A percentile compares a stretch with the other conserved stretches of the same genome.
Conservation (phyloP, 306 rosid species). For the Vicia faba region DNA sequence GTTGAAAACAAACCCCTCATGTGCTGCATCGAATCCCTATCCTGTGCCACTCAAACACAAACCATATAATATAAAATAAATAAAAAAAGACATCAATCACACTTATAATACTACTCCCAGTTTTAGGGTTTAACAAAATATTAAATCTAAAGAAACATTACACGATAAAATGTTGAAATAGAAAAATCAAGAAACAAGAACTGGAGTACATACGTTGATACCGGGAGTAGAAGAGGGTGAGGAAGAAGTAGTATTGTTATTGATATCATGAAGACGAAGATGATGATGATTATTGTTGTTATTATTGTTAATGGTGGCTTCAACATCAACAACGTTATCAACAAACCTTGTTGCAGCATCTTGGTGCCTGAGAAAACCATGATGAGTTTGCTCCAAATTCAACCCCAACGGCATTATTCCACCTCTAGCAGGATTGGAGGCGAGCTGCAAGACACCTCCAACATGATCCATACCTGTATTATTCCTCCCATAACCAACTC, state of each 20-base stretch:
- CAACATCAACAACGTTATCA: constrained; percentile 46
- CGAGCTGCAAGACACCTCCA: constrained; percentile 51
- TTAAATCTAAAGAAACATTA: too few species aligned
- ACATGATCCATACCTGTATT: constrained; percentile 38
- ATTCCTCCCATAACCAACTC: constrained; percentile 40
- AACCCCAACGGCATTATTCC: constrained; percentile 70
- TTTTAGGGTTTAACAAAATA: too few species aligned
- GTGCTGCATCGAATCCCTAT: constrained; percentile 72
- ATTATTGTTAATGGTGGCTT: constrained; percentile 23
- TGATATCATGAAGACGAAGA: constrained; percentile 36
- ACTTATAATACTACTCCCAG: too few species aligned
- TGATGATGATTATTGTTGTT: constrained; percentile 15
- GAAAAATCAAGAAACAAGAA: too few species aligned
- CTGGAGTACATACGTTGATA: constrained; percentile 49
- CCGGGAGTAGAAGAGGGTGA: constrained; percentile 49
- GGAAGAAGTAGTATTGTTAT: constrained; percentile 31
- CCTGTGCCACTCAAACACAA: constrained; percentile 41
- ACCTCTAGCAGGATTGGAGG: constrained; percentile 38
- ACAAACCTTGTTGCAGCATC: constrained; percentile 39
- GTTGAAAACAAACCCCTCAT: constrained; percentile 65
- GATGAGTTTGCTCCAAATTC: constrained; percentile 66
- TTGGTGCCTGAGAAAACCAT: constrained; percentile 55
- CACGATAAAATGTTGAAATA: too few species aligned
- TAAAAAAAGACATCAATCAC: too few species aligned
- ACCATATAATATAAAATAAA: too few species aligned